These are phyloP conservation scores for Astragalus glycyphyllos DNA, from an alignment of 306 rosid genomes.

Conservation along the genomic window DNA sequence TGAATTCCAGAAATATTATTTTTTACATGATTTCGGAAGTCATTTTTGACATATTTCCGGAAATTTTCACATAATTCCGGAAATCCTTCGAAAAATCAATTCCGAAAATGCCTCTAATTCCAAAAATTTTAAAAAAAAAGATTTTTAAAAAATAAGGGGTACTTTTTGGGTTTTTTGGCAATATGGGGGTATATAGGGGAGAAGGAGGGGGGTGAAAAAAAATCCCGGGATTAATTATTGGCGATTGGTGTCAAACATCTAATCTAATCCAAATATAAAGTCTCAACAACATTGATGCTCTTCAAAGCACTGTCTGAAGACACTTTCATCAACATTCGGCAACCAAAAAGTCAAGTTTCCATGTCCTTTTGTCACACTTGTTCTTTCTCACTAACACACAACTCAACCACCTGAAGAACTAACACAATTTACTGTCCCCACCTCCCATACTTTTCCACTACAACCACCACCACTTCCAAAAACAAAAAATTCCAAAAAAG, in stretches of 20 bases:
- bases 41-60: too few relatives aligned
- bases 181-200: too few relatives aligned
- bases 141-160: too few relatives aligned
- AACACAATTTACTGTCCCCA: background rate
- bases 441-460: background rate
- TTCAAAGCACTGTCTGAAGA: background rate
- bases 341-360: slow-evolving; percentile 24
- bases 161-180: too few relatives aligned
- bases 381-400: background rate
- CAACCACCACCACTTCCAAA: background rate
- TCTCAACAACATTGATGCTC: background rate
- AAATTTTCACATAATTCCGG: too few relatives aligned
- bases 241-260: background rate
- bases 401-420: background rate
- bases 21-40: too few relatives aligned
- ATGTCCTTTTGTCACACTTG: background rate
- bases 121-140: too few relatives aligned
- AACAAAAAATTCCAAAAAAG: background rate
- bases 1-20: too few relatives aligned
- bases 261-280: background rate
- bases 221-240: background rate
- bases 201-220: too few relatives aligned
- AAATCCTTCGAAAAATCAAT: too few relatives aligned
- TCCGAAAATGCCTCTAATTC: too few relatives aligned
- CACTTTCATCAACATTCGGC: slow-evolving; percentile 3